Evolutionary conservation across 305 asterid genomes (phyloP).

Genomic region (Ilex paraguariensis): DNA sequence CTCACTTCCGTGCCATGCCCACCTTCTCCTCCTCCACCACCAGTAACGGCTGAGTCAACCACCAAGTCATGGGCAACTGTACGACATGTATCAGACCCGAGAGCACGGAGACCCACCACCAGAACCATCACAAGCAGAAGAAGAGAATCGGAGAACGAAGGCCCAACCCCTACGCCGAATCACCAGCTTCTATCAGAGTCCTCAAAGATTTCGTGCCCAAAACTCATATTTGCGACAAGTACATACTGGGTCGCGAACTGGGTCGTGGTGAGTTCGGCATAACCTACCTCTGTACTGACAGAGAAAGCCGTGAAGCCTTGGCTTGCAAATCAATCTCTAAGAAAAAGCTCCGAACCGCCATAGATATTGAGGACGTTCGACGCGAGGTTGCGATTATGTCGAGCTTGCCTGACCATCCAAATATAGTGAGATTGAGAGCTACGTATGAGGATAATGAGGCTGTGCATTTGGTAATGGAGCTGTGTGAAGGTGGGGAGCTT

Average conservation of each 20-base stretch:
- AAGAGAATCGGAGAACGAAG: constrained; percentile 36
- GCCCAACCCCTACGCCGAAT: constrained; percentile 61
- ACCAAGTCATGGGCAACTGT: constrained; percentile 74
- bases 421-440: constrained; percentile 76
- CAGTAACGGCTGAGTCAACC: not conserved
- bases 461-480: constrained; percentile 92
- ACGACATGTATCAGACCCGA: constrained; percentile 76
- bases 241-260: constrained; percentile 86
- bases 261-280: constrained; percentile 98
- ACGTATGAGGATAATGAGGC: constrained; percentile 95
- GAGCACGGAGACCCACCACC: constrained; percentile 11
- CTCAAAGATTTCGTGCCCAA: constrained; percentile 64
- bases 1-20: not conserved
- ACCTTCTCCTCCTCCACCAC: not conserved
- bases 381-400: constrained; percentile 97
- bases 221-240: constrained; percentile 73
- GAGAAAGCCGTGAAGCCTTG: constrained; percentile 66
- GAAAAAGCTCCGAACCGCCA: constrained; percentile 89
- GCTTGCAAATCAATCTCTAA: constrained; percentile 96
- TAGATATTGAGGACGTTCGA: constrained; percentile 89
- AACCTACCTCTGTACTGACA: constrained; percentile 88
- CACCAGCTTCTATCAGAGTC: constrained; percentile 64
- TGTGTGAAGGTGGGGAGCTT: constrained; percentile 95
- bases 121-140: constrained; percentile 2
- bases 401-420: constrained; percentile 75